Evolutionary conservation across 768 basidiomycete species (phyloP).

Genomic region (Termitomyces sp.): DNA sequence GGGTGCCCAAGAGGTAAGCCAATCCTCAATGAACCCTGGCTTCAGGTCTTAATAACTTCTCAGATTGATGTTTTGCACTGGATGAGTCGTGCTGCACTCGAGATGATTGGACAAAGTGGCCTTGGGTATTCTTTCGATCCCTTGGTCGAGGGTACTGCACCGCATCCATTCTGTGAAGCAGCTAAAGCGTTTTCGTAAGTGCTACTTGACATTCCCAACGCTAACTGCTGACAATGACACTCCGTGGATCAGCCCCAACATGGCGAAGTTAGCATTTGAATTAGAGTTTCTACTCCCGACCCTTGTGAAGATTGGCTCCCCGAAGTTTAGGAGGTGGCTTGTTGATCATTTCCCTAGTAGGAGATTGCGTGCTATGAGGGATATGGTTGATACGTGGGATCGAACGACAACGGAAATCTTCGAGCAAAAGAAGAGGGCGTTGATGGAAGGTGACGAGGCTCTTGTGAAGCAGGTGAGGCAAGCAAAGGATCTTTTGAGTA

Average conservation of each 20-base stretch:
- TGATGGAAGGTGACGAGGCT: conserved; percentile 9
- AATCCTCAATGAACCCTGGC: background rate
- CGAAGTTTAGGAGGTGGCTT: conserved; percentile 10
- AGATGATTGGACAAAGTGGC: conserved; percentile 14
- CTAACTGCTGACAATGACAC: background rate
- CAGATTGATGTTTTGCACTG: conserved; percentile 16
- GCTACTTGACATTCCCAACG: background rate
- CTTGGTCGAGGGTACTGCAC: background rate
- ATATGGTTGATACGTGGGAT: conserved; percentile 9
- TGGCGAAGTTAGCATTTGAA: background rate
- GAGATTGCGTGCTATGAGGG: background rate
- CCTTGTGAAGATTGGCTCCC: conserved; percentile 9
- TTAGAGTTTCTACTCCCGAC: conserved; percentile 1
- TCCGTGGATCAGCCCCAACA: background rate
- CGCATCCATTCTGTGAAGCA: conserved; percentile 6
- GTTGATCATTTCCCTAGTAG: conserved; percentile 5
- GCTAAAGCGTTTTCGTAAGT: conserved; percentile 7
- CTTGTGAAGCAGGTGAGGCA: conserved; percentile 5
- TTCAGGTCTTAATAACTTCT: conserved; percentile 1
- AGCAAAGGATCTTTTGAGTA: conserved; percentile 12
- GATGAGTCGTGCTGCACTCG: conserved; percentile 12
- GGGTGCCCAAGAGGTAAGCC: conserved; percentile 6
- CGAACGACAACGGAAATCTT: conserved; percentile 4
- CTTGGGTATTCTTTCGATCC: conserved; percentile 15
- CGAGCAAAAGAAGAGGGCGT: conserved; percentile 8